A percentile compares a stretch with the other conserved stretches of the same genome.
These are phyloP conservation scores for Ustilago cynodontis DNA, from an alignment of 1,284 basidiomycete species.

Conservation along the genomic window DNA sequence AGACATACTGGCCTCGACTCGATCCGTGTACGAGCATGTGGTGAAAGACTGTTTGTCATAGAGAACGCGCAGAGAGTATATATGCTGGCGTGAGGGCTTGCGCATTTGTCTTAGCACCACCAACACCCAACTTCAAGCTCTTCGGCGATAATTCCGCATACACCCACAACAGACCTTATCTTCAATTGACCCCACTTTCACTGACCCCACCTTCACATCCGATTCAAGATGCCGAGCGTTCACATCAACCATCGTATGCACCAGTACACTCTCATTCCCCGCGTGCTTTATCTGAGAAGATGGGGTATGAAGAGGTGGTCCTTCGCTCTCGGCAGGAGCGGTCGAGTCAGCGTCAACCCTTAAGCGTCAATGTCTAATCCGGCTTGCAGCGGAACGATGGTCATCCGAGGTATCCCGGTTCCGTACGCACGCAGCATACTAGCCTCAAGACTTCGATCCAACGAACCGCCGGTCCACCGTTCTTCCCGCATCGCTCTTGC, in stretches of 20 bases:
- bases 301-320: conserved; percentile 55
- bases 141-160: neutral
- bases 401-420: neutral
- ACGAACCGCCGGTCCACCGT: too few species aligned
- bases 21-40: too few species aligned
- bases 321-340: conserved; percentile 47
- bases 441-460: too few species aligned
- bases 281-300: conserved; percentile 43
- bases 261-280: conserved; percentile 55
- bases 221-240: conserved; percentile 43
- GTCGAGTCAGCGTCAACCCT: conserved; percentile 35
- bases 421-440: too few species aligned
- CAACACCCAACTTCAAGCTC: neutral
- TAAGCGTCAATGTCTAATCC: conserved; percentile 2
- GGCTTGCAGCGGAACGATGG: neutral
- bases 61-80: too few species aligned
- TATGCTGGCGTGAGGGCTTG: too few species aligned
- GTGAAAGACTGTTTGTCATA: too few species aligned
- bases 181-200: too few species aligned
- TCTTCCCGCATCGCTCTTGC: too few species aligned
- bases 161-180: neutral
- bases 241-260: conserved; percentile 57
- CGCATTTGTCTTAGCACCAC: too few species aligned
- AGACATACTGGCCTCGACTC: too few species aligned
- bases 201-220: too few species aligned